phyloP scores from a whole-genome alignment of 345 rosid species.

The Dipteronia sinensis region DNA sequence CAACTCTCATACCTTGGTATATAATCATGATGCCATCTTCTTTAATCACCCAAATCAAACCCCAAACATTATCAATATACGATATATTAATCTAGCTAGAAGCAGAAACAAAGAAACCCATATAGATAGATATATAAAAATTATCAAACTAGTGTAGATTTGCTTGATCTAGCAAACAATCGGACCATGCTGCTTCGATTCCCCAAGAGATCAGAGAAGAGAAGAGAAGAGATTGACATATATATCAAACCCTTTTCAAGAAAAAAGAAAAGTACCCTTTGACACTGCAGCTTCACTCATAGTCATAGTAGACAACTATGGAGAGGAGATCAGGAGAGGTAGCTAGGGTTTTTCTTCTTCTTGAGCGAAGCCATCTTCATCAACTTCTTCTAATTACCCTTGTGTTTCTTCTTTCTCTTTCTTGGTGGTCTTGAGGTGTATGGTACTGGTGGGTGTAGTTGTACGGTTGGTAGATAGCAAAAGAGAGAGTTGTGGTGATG shows the following conservation, averaged over 20 bases:
- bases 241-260: conserved; percentile 17
- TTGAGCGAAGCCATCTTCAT: conserved; percentile 34
- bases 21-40: conserved; percentile 10
- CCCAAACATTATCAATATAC: not conserved
- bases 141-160: not conserved
- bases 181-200: conserved; percentile 72
- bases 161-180: conserved; percentile 37
- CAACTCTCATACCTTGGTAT: conserved; percentile 7
- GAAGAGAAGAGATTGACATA: conserved; percentile 7
- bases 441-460: conserved; percentile 16
- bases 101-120: conserved; percentile 10
- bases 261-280: conserved; percentile 20
- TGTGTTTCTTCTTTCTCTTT: conserved; percentile 23
- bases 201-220: conserved; percentile 41
- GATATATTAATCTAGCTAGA: not conserved
- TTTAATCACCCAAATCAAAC: not conserved
- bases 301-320: conserved; percentile 3
- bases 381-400: not conserved
- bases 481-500: conserved; percentile 34
- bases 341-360: conserved; percentile 50
- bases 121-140: not conserved
- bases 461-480: conserved; percentile 36
- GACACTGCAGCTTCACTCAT: conserved; percentile 17
- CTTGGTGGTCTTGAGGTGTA: conserved; percentile 15
- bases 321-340: not conserved